A percentile compares a stretch with the other conserved stretches of the same genome.
Evolutionary conservation across 2,329 filamentous ascomycete genomes (phyloP).

Genomic region (Aureobasidium melanogenum): DNA sequence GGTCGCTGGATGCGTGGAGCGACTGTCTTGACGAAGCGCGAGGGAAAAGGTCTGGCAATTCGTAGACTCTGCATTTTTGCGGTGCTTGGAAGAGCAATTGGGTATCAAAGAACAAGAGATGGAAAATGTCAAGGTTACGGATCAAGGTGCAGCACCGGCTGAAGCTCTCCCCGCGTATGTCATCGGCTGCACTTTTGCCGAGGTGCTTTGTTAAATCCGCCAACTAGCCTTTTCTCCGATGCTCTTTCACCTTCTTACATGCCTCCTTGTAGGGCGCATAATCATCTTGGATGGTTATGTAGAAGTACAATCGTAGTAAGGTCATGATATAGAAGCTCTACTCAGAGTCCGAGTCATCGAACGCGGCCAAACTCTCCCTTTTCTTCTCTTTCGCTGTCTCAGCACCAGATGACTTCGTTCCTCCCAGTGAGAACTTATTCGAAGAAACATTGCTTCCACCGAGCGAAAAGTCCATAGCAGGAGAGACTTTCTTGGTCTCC

Average conservation of each 20-base stretch:
- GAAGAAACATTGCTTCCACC: neutral
- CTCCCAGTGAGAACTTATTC: neutral
- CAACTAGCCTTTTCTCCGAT: neutral
- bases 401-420: neutral
- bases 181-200: neutral
- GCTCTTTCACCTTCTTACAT: no score
- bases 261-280: neutral
- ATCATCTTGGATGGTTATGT: no score
- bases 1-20: neutral
- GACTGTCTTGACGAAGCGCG: conserved; percentile 1
- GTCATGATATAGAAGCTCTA: conserved; percentile 12
- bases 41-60: conserved; percentile 1
- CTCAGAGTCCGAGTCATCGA: conserved; percentile 63
- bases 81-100: neutral
- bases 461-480: conserved; percentile 21
- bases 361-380: conserved; percentile 70
- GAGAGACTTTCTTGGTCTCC: conserved; percentile 13
- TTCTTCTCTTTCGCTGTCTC: conserved; percentile 44
- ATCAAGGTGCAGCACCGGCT: neutral
- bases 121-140: neutral
- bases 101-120: neutral
- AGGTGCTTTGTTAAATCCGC: neutral
- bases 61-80: neutral
- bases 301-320: neutral
- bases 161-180: conserved; percentile 3